phyloP scores from a whole-genome alignment of 2,329 filamentous ascomycete species.

The Capronia americana region DNA sequence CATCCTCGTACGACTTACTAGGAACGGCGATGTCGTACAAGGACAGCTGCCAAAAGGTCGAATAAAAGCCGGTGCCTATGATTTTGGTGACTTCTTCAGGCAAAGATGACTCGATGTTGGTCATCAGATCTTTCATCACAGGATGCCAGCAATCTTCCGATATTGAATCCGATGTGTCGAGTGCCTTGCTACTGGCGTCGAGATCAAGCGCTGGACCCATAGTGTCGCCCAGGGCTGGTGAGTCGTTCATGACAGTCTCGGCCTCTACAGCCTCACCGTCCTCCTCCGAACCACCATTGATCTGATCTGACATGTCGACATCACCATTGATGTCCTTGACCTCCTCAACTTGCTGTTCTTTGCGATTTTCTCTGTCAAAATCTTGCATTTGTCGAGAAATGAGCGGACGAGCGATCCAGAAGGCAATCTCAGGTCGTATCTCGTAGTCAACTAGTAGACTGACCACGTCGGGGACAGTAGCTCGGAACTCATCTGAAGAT shows the following conservation, averaged over 20 bases:
- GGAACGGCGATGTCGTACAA: conserved; percentile 81
- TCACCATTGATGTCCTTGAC: conserved; percentile 41
- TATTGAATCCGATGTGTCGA: conserved; percentile 44
- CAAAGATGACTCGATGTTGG: conserved; percentile 67
- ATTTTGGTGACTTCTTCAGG: conserved; percentile 70
- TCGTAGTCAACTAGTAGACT: conserved; percentile 78
- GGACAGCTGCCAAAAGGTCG: conserved; percentile 90
- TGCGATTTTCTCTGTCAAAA: conserved; percentile 45
- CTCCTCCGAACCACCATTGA: conserved; percentile 38
- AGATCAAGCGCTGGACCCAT: conserved; percentile 28
- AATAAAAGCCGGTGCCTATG: conserved; percentile 81
- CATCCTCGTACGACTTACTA: conserved; percentile 76
- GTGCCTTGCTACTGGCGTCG: conserved; percentile 36
- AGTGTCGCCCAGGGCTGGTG: conserved; percentile 24
- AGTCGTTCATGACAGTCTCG: conserved; percentile 45
- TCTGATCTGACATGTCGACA: conserved; percentile 42
- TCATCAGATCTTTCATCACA: conserved; percentile 75
- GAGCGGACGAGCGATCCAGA: conserved; percentile 79
- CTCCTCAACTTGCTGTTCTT: conserved; percentile 41
- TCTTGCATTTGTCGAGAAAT: conserved; percentile 69
- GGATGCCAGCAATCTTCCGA: conserved; percentile 65
- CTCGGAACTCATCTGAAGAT: conserved; percentile 75
- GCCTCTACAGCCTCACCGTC: conserved; percentile 48
- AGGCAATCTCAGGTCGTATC: conserved; percentile 79
- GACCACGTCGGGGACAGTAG: conserved; percentile 75